Base-by-base conservation (phyloP, 108 stramenopile species). In the Aurantiochytrium sp. region DNA sequence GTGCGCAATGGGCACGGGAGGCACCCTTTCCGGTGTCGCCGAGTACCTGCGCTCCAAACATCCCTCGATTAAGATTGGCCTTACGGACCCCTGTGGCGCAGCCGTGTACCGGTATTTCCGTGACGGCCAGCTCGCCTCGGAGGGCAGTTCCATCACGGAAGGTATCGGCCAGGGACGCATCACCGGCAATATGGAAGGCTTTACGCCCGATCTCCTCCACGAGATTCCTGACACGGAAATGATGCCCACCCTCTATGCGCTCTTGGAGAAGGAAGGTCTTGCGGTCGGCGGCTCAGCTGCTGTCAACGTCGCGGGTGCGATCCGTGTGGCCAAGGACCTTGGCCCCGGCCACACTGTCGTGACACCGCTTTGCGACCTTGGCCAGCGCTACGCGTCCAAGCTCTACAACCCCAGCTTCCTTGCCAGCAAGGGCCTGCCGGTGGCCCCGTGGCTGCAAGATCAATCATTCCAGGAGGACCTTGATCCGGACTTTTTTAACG, bases 1-100 rank as follows among this genome's bases (percentile, higher is more conserved):
- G 2, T 95, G 96, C 8, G 98, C 96, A 1, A 95, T 97, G 28
- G 96, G 96, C 5, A 97, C 96, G 5, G 96, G 96, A 23, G 96
- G 96, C 43, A 97, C 96, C 19, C 55, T 96, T 44, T 94, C 95
- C 35, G 96, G 96, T 87, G 91, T 93, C 87, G 94, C 94, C 58
- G 92, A 94, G 91, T 96, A 91, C 91, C 90, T 96, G 51, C 95
- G 94, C 83, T 94, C 95, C 5, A 91, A 93, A 43, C 92, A 94
- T 83, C 96, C 96, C 12, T 64, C 91, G 25, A 91, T 96, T 60
- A 92, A 96, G 92, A 91, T 96, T 53, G 90, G 95, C 18, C 94
- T 94, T 44, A 95, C 95, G 16, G 96, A 96, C 64, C 96, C 96
- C 21, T 59, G 91, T 4, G 96, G 95, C 59, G 92, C 93, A 14